These are phyloP conservation scores for Pichia sp. DNA, from an alignment of 1,139 yeast genomes.

Conservation along the genomic window DNA sequence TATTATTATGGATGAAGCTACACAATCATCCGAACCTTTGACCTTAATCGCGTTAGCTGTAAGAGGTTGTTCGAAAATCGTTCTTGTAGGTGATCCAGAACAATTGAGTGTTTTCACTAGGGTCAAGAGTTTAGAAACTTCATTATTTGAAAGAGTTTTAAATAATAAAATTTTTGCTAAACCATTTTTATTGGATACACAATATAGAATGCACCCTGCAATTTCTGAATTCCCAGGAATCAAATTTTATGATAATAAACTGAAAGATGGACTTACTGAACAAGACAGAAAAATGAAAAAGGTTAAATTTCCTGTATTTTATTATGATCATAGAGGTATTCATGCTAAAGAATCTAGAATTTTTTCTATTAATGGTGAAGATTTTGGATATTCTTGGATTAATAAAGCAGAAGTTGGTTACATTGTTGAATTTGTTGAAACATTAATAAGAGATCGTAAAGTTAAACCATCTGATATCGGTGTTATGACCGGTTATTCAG, in stretches of 20 bases:
- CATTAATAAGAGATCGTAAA: constrained; percentile 47
- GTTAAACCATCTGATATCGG: constrained; percentile 49
- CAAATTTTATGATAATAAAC: constrained; percentile 45
- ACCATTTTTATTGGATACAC: constrained; percentile 64
- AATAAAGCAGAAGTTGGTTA: constrained; percentile 47
- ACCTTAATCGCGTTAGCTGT: constrained; percentile 63
- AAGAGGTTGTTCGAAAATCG: constrained; percentile 58
- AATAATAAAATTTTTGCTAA: constrained; percentile 37
- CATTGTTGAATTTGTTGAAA: constrained; percentile 41
- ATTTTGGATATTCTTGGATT: constrained; percentile 16
- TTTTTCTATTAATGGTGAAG: constrained; percentile 18
- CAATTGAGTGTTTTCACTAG: constrained; percentile 57
- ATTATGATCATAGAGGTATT: constrained; percentile 18
- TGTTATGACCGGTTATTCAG: constrained; percentile 64
- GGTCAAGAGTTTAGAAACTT: constrained; percentile 37
- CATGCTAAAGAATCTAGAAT: constrained; percentile 17
- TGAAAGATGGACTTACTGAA: constrained; percentile 54
- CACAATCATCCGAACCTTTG: constrained; percentile 65
- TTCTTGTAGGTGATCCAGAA: constrained; percentile 66
- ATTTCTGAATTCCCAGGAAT: constrained; percentile 55
- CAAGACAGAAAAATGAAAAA: constrained; percentile 34
- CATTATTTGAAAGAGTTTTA: constrained; percentile 26
- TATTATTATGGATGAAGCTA: constrained; percentile 62
- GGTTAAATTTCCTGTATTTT: constrained; percentile 24
- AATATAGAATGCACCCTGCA: constrained; percentile 66